Base-by-base conservation (phyloP, 305 asterid species). In the Rubia tinctorum region DNA sequence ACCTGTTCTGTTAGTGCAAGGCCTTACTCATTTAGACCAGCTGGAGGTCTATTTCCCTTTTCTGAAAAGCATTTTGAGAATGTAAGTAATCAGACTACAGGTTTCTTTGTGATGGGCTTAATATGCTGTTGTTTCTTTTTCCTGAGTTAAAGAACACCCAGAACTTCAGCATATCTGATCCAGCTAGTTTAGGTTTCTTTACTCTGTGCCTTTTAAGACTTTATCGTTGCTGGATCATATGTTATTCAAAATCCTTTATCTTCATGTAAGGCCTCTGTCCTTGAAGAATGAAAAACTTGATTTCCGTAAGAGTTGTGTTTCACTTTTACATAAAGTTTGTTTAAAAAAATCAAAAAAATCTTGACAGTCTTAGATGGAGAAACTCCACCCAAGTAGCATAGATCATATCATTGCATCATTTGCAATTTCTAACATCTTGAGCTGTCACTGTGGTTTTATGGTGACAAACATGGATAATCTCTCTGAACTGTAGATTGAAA, bases 1-100 rank as follows among this genome's bases (percentile, higher is more conserved):
- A 76, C 99, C 98, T 7, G 99, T 95, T 76, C 39, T 90, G 76
- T 17, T 95, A 51, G 99, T 90, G 69, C 99, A 95, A 87, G 97
- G 99, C 77, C 98, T 95, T 67, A 85, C 99, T 71, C 83, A 95
- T 90, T 81, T 95, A 86, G 93, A 86, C 12, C 98, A 92, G 86
- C 77, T 95, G 89, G 95, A 95, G 85, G 61, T 5, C 74, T 84
- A 84, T 96, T 79, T 95, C 65, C 98, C 99, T 37, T 95, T 88
- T 86, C 84, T 95, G 88, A 82, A 72, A 76, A 84, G 86, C 77
- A 60, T 95, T 81, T 82, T 95, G 71, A 83, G 40, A 13, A 61
- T 82, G 99, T 95, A 88, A 89, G 98, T 80, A 23, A 34, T 76
- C 22, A 43, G 53, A 14, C 13, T 58, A 39, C 34, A 45, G 8